Evolutionary conservation across 2,329 filamentous ascomycete species (phyloP).

Genomic region (Aspergillus unguis): DNA sequence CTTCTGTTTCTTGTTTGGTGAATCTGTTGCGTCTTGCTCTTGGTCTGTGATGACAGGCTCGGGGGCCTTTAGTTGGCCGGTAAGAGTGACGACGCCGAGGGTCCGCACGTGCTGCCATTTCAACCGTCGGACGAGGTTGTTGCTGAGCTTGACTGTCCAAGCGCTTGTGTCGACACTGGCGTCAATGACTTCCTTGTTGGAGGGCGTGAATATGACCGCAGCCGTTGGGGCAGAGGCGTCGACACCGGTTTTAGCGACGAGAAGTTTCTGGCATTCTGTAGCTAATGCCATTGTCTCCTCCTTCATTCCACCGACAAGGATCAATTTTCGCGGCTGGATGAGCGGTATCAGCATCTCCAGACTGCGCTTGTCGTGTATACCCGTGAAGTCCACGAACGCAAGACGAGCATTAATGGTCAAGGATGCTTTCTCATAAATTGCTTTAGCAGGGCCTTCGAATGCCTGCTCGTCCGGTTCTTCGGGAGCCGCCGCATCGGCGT

Average conservation of each 20-base stretch:
- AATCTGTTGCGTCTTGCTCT: conserved; percentile 33
- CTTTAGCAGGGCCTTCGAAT: conserved; percentile 69
- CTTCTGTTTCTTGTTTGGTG: conserved; percentile 52
- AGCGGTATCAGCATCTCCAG: conserved; percentile 92
- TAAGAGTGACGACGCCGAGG: conserved; percentile 87
- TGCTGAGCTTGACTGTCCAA: conserved; percentile 89
- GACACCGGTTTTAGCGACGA: conserved; percentile 44
- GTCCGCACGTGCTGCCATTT: conserved; percentile 94
- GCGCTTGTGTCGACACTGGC: conserved; percentile 97
- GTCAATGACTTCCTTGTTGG: conserved; percentile 70
- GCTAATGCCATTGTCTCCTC: conserved; percentile 78
- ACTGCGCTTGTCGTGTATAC: conserved; percentile 88
- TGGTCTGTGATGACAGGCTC: conserved; percentile 27
- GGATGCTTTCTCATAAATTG: conserved; percentile 61
- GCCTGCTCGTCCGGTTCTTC: conserved; percentile 51
- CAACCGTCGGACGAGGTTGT: conserved; percentile 76
- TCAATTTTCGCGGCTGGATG: conserved; percentile 89
- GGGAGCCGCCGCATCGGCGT: conserved; percentile 57
- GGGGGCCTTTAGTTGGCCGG: conserved; percentile 63
- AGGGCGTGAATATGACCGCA: conserved; percentile 78
- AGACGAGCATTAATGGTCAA: conserved; percentile 71
- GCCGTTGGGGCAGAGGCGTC: conserved; percentile 44
- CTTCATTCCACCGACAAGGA: conserved; percentile 77
- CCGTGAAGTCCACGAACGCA: conserved; percentile 86
- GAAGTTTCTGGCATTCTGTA: conserved; percentile 70